Base-by-base conservation (phyloP, 1,284 basidiomycete genomes). In the Veloboletus limbatus region DNA sequence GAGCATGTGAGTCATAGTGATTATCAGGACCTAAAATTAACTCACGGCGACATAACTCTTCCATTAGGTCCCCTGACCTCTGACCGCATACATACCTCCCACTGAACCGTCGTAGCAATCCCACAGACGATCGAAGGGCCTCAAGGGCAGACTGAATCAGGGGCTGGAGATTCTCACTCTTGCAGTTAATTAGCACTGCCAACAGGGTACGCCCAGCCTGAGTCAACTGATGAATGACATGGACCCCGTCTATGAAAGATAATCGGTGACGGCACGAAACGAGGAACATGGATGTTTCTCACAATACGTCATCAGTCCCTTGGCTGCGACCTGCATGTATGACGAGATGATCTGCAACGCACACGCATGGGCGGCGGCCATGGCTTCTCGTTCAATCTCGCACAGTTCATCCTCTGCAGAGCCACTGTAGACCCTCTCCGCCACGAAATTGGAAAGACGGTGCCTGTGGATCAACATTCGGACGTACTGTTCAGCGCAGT, bases 261-360 rank as follows among this genome's bases (percentile, higher is more conserved):
- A 37, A 50, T 53, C 14, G 36, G 47, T 43, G 40, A 52, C 53
- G 35, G 28, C 40, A 47, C 40, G 34, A n/a, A 37, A 40, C n/a
- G 31, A 16, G 9, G 13, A 31, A 25, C 4, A 43, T 41, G n/a
- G 41, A 31, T 17, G 43, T 26, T 27, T 75, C 88, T 68, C 58
- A 92, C 88, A 94, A 62, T 93, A 94, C 7, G 92, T 93, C 91
- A 95, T 93, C 60, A 94, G 69, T 13, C 91, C 91, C 62, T 91
- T 87, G 63, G 83, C 82, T 20, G 88, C 89, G 45, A 93, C 82
- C 54, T 91, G 83, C 52, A 91, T 73, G 66, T 94, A 86, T 24
- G 88, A 81, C 31, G 84, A 79, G 49, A 94, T 82, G 51, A 95
- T 86, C 61, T 88, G 80, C 59, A 93, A 67, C 7, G 91, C 91